phyloP scores from a whole-genome alignment of 139 green algal genomes.

The Volvox africanus region DNA sequence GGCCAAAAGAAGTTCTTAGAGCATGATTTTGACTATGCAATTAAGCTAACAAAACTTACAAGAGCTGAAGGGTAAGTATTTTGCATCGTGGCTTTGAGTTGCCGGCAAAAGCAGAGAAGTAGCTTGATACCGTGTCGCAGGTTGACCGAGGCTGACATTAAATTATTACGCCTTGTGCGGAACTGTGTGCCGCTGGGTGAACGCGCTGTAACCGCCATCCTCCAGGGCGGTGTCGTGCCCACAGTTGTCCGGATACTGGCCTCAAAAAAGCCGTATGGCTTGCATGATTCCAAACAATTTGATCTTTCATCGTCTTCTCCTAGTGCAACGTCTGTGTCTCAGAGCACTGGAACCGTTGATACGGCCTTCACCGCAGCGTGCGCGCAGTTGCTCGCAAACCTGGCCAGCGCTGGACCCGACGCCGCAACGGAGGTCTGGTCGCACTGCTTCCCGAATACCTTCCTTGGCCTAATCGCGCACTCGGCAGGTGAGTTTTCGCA shows the following conservation, averaged over 20 bases:
- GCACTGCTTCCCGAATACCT: not conserved
- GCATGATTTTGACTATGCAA: not conserved
- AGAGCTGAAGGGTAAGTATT: not conserved
- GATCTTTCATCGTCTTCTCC: not conserved
- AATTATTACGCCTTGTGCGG: not conserved
- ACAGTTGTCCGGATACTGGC: not conserved
- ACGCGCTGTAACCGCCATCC: not conserved
- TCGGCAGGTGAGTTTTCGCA: not conserved
- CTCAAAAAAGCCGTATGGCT: not conserved
- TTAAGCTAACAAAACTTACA: not conserved
- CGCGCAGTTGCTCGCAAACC: slow-evolving; percentile 52
- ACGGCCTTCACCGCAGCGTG: not conserved
- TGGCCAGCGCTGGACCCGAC: not conserved
- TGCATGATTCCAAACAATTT: not conserved
- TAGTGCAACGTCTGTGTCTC: not conserved
- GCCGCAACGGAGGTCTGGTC: slow-evolving; percentile 40
- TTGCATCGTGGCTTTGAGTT: not conserved
- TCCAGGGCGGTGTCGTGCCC: not conserved
- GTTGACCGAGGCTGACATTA: not conserved
- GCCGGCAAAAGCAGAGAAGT: not conserved
- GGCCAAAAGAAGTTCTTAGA: not conserved
- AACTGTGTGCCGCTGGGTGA: slow-evolving; percentile 9
- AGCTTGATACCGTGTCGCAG: not conserved
- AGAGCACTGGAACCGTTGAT: not conserved
- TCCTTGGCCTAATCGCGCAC: not conserved